These are phyloP conservation scores for Pseudogymnoascus sp. DNA, from an alignment of 2,329 filamentous ascomycete genomes.

Conservation along the genomic window DNA sequence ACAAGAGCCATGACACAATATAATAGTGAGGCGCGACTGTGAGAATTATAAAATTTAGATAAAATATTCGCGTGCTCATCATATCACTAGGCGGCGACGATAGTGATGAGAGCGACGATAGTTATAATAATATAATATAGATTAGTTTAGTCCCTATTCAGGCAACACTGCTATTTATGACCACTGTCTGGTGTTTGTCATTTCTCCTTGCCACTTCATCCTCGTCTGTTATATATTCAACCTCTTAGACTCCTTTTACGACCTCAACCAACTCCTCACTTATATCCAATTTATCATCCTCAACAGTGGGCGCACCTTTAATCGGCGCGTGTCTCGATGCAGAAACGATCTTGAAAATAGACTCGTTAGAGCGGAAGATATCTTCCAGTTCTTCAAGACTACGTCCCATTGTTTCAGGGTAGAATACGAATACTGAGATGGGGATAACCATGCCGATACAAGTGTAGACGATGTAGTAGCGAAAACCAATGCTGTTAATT, in stretches of 20 bases:
- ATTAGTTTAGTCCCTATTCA: too few species aligned
- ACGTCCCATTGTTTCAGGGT: conserved; percentile 45
- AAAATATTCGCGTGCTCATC: too few species aligned
- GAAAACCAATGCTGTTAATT: not conserved
- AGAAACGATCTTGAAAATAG: not conserved
- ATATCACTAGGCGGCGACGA: too few species aligned
- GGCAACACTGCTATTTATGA: too few species aligned
- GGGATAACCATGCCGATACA: conserved; percentile 29
- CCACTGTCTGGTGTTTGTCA: not conserved
- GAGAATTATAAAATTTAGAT: too few species aligned
- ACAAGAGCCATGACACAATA: too few species aligned
- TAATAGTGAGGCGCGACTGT: too few species aligned
- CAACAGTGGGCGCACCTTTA: not conserved
- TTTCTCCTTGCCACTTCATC: not conserved
- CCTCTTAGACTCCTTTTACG: not conserved
- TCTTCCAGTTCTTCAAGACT: conserved; percentile 42
- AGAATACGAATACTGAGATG: conserved; percentile 39
- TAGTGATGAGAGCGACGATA: too few species aligned
- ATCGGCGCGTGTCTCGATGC: not conserved
- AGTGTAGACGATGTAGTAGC: not conserved
- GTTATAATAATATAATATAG: too few species aligned
- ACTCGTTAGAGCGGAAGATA: conserved; percentile 35
- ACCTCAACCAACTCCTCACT: not conserved
- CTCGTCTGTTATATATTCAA: not conserved
- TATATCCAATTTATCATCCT: not conserved